Evolutionary conservation across 106 monocot genomes (phyloP), one percentile per base, ranked within the genome.

Genomic region (Apostasia shenzhenica): DNA sequence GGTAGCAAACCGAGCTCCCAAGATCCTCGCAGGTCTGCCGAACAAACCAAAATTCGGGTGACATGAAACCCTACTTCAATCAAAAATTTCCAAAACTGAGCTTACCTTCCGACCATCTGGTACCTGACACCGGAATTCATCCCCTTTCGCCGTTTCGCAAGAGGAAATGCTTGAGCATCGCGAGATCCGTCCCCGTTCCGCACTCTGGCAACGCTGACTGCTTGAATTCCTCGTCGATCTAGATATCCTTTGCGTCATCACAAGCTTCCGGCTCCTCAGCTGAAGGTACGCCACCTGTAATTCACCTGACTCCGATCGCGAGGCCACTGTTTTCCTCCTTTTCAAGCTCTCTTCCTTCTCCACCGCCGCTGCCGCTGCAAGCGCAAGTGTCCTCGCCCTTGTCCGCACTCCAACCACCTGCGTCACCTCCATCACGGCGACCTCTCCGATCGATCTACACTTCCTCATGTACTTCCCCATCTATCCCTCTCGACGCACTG

Each of bases 71-170:
- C 48, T 70, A 48, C 63, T 41, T 45, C 55, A 48, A 58, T 67
- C 6, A 54, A 58, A 48, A 44, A 3, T 26, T 43, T n/a, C 38
- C 7, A 54, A 13, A 7, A 65, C 59, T 37, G 75, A 78, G 62
- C 68, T 72, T 48, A 84, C 83, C 83, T 84, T 76, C 43, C 57
- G 14, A 12, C 43, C 75, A 26, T 47, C 72, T 47, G 62, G 53
- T 41, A 59, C 12, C 51, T 42, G 10, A 40, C 14, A 12, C 47
- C 42, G 66, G 26, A 42, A n/a, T 3, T 44, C 65, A 7, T 48
- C 48, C 3, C 39, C 60, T 41, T 40, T 60, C 49, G n/a, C 71
- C 39, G 47, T 37, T 12, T 64, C 57, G 49, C 74, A 66, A 9
- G 74, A 74, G 1, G 55, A 52, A 48, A 66, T 66, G 54, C 74